Base-by-base conservation (phyloP, 2,329 filamentous ascomycete genomes). In the Fusarium torulosum region DNA sequence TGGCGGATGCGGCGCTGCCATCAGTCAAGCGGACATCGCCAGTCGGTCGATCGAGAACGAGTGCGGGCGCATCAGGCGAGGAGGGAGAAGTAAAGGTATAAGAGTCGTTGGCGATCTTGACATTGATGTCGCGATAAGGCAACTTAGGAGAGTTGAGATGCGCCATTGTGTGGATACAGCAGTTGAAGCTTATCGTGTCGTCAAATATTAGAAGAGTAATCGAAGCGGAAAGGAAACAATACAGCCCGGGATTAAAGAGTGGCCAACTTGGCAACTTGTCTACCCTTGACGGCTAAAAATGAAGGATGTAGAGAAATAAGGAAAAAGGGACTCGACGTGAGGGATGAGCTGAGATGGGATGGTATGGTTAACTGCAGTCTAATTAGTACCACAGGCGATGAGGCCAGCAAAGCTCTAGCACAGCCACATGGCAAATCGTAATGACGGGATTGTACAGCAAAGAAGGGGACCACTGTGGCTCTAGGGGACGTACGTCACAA, bases 41-140 rank as follows among this genome's bases (percentile, higher is more conserved):
- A 15, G 94, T 96, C 11, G 96, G 96, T 53, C 96, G 89, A 75
- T 98, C 96, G 69, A 99, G 87, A 15, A 97, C 89, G 51, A 99
- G 85, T 11, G 93, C 93, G 15, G 93, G 93, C 27, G 94, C 91
- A 80, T 94, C 89, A 64, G 94, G 94, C 5, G 94, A 95, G 1
- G 96, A 98, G 27, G 96, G 96, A 27, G 96, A 99, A 38, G 93
- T 94, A 80, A 99, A 99, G 74, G 94, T 93, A 84, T 99, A 99
- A 77, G 96, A 91, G 74, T 95, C 93, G 74, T 92, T 86, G 52
- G 95, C 94, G 70, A 94, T 92, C 80, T 97, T 94, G 79, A 99
- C 89, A 79, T 98, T 99, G 84, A 98, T 96, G 84, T 99, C 96
- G 77, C 95, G 89, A 81, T 94, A 99, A 21, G 95, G 96, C 71